These are phyloP conservation scores for Talaromyces thailandensis DNA, from an alignment of 495 filamentous ascomycete genomes.

Conservation along the genomic window DNA sequence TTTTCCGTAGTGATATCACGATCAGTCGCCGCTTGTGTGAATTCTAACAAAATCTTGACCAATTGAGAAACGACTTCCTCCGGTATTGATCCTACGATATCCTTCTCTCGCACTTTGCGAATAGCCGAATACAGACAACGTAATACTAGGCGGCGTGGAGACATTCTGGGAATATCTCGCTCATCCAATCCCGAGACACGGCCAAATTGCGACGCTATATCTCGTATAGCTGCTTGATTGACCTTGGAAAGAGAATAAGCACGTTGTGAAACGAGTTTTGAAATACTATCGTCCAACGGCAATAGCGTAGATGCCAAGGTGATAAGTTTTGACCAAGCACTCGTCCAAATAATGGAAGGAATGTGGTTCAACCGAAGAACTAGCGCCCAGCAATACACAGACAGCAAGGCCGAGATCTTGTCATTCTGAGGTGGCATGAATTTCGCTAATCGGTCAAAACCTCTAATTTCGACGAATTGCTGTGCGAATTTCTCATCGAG, in stretches of 20 bases:
- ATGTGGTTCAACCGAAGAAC: constrained; percentile 15
- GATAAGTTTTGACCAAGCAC: constrained; percentile 27
- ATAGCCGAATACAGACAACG: constrained; percentile 21
- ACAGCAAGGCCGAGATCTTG: constrained; percentile 20
- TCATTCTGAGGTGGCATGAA: constrained; percentile 21
- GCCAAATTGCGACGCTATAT: constrained; percentile 15
- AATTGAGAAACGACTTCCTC: constrained; percentile 15
- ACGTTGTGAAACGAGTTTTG: constrained; percentile 11
- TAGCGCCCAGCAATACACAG: constrained; percentile 24
- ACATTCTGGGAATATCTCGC: constrained; percentile 12
- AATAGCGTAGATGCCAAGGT: constrained; percentile 19
- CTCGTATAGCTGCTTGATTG: constrained; percentile 21
- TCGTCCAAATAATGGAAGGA: constrained; percentile 17
- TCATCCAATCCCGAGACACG: constrained; percentile 6
- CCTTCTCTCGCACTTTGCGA: constrained; percentile 18
- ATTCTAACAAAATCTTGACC: constrained; percentile 17
- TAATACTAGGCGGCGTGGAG: constrained; percentile 23
- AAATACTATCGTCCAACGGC: constrained; percentile 18
- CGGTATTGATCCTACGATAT: constrained; percentile 17
- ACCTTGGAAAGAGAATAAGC: constrained; percentile 18
- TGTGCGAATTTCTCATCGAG: constrained; percentile 53
- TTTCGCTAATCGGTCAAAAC: constrained; percentile 55
- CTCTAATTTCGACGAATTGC: constrained; percentile 70
- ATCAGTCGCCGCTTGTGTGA: constrained; percentile 1
- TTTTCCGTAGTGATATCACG: not conserved